These are phyloP conservation scores for Myxozyma udenii DNA, from an alignment of 805 yeast genomes.

Conservation along the genomic window DNA sequence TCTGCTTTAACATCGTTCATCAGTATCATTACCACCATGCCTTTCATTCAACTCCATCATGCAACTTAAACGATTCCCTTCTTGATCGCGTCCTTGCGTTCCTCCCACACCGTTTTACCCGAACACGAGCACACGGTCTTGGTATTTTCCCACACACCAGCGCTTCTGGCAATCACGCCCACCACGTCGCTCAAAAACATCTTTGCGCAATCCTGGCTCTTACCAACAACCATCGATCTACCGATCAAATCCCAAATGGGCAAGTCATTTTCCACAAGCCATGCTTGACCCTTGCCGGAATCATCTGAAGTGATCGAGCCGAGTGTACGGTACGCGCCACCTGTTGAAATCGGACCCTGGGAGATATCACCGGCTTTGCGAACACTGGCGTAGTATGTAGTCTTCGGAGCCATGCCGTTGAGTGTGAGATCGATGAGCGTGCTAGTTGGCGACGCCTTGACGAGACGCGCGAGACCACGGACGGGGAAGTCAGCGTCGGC, in stretches of 20 bases:
- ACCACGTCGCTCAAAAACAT: constrained; percentile 38
- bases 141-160: constrained; percentile 96
- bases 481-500: constrained; percentile 56
- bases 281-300: constrained; percentile 26
- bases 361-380: constrained; percentile 74
- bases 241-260: constrained; percentile 30
- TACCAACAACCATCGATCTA: constrained; percentile 49
- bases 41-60: too few relatives aligned
- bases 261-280: constrained; percentile 21
- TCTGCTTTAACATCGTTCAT: neutral
- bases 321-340: constrained; percentile 48
- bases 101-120: constrained; percentile 96
- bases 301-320: constrained; percentile 36
- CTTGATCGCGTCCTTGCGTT: constrained; percentile 67
- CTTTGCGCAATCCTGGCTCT: constrained; percentile 37
- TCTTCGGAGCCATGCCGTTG: constrained; percentile 60
- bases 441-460: constrained; percentile 52
- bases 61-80: constrained; percentile 45
- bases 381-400: constrained; percentile 66
- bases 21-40: too few relatives aligned
- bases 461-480: constrained; percentile 83
- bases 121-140: constrained; percentile 91
- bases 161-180: constrained; percentile 93
- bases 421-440: constrained; percentile 76
- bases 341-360: constrained; percentile 66